Conservation (phyloP, 768 basidiomycete genomes). For the Tricholoma saponaceum region DNA sequence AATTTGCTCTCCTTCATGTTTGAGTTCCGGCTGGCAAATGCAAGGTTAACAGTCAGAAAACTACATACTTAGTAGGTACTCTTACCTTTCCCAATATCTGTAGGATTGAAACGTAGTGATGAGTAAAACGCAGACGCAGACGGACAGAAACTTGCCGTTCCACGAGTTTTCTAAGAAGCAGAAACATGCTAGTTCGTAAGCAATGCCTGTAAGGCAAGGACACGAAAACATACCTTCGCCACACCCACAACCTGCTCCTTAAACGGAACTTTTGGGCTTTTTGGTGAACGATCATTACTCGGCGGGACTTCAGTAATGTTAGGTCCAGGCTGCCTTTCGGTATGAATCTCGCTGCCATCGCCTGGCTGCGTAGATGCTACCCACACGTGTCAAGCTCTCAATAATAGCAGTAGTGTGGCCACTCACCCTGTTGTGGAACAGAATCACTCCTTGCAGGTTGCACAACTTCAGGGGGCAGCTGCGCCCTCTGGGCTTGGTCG, state of each 20-base stretch:
- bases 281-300: background rate
- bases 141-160: slow-evolving; percentile 28
- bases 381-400: background rate
- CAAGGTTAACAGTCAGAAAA: background rate
- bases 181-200: background rate
- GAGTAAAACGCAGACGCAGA: background rate
- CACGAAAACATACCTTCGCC: slow-evolving; percentile 24
- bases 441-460: slow-evolving; percentile 23
- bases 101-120: background rate
- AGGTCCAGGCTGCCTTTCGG: slow-evolving; percentile 14
- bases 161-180: slow-evolving; percentile 34
- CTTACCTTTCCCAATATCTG: slow-evolving; percentile 33
- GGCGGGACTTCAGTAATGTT: slow-evolving; percentile 12
- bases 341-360: slow-evolving; percentile 29
- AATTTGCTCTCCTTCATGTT: slow-evolving; percentile 51
- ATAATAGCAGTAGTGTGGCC: background rate
- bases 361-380: slow-evolving; percentile 31
- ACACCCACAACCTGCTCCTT: slow-evolving; percentile 54
- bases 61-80: background rate
- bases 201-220: too few relatives aligned
- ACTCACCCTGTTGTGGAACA: slow-evolving; percentile 35
- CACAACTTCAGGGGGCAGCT: slow-evolving; percentile 21
- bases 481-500: slow-evolving; percentile 7
- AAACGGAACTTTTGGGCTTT: slow-evolving; percentile 38
- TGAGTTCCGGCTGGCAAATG: slow-evolving; percentile 31